These are phyloP conservation scores for Coemansia sp. DNA, from an alignment of 192 early-diverging fungal genomes.

Conservation along the genomic window DNA sequence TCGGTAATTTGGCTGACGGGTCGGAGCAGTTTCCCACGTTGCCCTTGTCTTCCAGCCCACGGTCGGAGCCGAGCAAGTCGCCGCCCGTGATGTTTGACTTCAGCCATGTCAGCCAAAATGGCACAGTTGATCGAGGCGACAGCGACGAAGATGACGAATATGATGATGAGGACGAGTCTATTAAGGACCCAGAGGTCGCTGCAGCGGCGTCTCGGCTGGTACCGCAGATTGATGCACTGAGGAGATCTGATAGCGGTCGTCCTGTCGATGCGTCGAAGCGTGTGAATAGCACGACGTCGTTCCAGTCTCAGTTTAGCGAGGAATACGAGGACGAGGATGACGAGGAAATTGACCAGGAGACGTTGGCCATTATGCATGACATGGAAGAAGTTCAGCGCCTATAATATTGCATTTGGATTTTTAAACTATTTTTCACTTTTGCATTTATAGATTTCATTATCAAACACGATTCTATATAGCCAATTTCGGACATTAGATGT, in stretches of 20 bases:
- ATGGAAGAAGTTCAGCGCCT: slow-evolving; percentile 41
- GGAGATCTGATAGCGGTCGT: neutral
- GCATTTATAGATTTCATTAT: neutral
- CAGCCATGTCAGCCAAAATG: neutral
- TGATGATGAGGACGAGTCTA: neutral
- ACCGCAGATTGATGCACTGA: neutral
- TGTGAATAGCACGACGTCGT: neutral
- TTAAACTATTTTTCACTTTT: neutral
- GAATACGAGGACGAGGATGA: slow-evolving; percentile 23
- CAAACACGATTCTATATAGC: no score
- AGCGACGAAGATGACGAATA: no score
- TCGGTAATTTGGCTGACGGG: no score
- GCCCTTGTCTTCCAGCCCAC: neutral
- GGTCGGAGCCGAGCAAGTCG: neutral
- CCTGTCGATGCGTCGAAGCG: neutral
- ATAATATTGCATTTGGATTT: neutral
- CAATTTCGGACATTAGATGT: no score
- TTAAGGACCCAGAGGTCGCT: neutral
- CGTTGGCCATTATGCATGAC: slow-evolving; percentile 47
- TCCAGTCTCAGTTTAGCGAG: slow-evolving; percentile 13
- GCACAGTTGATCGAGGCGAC: neutral
- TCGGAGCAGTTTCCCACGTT: neutral
- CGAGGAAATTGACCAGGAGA: slow-evolving; percentile 38
- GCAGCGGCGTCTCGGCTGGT: slow-evolving; percentile 7
- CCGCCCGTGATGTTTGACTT: neutral